Base-by-base conservation (phyloP, 225 moss, liverwort and hornwort species). In the Asterella californica region DNA sequence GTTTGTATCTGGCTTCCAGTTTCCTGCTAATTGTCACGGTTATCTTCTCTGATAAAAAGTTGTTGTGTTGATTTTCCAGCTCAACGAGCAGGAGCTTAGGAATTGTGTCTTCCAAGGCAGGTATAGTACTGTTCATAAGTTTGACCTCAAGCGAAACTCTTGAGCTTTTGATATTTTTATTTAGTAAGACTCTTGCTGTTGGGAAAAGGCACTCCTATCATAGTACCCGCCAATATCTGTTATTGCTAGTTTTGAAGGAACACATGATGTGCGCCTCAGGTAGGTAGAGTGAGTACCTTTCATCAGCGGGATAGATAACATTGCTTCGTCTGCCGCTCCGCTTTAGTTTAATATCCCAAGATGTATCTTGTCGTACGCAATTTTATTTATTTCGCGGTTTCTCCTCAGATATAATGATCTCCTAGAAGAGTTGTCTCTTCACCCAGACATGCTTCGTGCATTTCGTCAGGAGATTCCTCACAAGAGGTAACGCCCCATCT, bases 61-160 rank as follows among this genome's bases (percentile, higher is more conserved):
- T 71, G 22, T 70, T 5, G 0, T 70, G 46, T 25, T 71, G n/a
- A 47, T 71, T 46, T 47, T 38, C 46, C 83, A 88, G 88, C 81
- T 88, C 22, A 88, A 88, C 68, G 88, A 88, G 76, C 88, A 88
- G 81, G 88, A 88, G 79, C 79, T 88, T 46, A 85, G 88, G 66
- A 88, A 88, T 42, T 88, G 88, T 86, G 88, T 88, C 70, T 88
- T 88, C 83, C 88, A 88, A 86, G 88, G 88, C 85, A 88, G 88
- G 88, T 88, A 85, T 52, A 79, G 82, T 29, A 54, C 54, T 42
- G 12, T 46, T 71, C 18, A 4, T 67, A 27, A 11, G 6, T 14
- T 37, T 67, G 6, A 32, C 5, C 52, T 52, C 52, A 17, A 52
- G 42, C 4, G 42, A 42, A 42, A 3, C 7, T 65, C 29, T 10